These are phyloP conservation scores for Barnettozyma siamensis DNA, from an alignment of 805 yeast species.

Conservation along the genomic window DNA sequence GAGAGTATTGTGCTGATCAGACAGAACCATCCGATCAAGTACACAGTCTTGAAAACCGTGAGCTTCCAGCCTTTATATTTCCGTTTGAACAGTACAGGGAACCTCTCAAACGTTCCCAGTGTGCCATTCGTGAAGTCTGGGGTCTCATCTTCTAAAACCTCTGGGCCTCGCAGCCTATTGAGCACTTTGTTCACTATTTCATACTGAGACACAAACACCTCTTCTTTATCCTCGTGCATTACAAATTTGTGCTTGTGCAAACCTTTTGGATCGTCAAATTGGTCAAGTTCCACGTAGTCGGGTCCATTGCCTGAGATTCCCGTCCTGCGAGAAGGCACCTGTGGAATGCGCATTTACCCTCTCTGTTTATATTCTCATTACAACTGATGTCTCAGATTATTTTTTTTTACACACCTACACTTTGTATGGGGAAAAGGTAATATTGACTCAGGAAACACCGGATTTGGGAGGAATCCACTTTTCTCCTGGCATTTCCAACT, in stretches of 20 bases:
- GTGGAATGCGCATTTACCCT: no score
- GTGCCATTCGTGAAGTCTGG: slow-evolving; percentile 4
- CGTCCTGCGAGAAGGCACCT: no score
- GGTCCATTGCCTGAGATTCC: not conserved
- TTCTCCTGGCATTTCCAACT: slow-evolving; percentile 54
- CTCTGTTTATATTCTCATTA: no score
- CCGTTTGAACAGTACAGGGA: slow-evolving; percentile 3
- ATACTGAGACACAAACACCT: not conserved
- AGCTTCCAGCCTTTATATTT: not conserved
- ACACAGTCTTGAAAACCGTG: not conserved
- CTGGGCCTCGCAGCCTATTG: not conserved
- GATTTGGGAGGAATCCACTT: slow-evolving; percentile 42
- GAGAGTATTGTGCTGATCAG: slow-evolving; percentile 1
- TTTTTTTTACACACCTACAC: not conserved
- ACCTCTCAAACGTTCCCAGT: slow-evolving; percentile 8
- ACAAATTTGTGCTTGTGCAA: not conserved
- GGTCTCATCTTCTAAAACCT: slow-evolving; percentile 1
- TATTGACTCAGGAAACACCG: slow-evolving; percentile 32
- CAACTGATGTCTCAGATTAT: no score
- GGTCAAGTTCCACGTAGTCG: not conserved
- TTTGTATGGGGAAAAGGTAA: not conserved
- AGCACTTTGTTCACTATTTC: not conserved
- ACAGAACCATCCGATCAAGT: slow-evolving; percentile 4
- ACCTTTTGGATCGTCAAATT: not conserved
- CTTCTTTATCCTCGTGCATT: not conserved